Evolutionary conservation across 371 early-diverging fungal species (phyloP).

Genomic region (Lichtheimia hyalospora): DNA sequence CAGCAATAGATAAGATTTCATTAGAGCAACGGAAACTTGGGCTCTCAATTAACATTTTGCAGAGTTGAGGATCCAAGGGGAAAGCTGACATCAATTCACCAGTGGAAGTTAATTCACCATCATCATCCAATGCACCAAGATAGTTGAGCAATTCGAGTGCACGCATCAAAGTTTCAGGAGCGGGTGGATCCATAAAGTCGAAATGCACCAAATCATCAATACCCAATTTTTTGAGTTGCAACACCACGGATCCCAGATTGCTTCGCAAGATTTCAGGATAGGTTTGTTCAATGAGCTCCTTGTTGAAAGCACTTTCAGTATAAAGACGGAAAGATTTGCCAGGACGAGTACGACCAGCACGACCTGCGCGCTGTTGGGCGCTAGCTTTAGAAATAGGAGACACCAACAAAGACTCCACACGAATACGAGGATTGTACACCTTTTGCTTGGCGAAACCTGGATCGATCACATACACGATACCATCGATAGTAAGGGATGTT

Average conservation of each 20-base stretch:
- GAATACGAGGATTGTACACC: constrained; percentile 94
- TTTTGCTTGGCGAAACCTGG: constrained; percentile 98
- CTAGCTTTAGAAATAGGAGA: constrained; percentile 77
- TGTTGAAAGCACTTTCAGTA: constrained; percentile 82
- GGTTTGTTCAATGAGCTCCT: constrained; percentile 83
- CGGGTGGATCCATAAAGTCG: constrained; percentile 94
- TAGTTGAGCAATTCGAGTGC: constrained; percentile 89
- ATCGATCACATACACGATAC: constrained; percentile 98
- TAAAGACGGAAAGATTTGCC: constrained; percentile 96
- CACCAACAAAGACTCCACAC: constrained; percentile 77
- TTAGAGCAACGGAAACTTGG: constrained; percentile 86
- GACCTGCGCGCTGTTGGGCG: constrained; percentile 87
- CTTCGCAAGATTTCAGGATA: constrained; percentile 90
- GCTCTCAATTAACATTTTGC: constrained; percentile 83
- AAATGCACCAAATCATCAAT: constrained; percentile 91
- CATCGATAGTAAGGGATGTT: constrained; percentile 98
- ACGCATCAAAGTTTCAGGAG: constrained; percentile 90
- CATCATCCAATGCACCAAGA: constrained; percentile 88
- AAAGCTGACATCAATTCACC: constrained; percentile 89
- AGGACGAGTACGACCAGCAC: constrained; percentile 89
- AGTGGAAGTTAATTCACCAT: constrained; percentile 79
- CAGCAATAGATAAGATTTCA: constrained; percentile 91
- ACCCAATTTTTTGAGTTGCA: constrained; percentile 87
- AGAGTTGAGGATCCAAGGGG: constrained; percentile 90
- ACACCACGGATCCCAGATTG: constrained; percentile 81